Evolutionary conservation across 768 basidiomycete species (phyloP).

Genomic region (Mycena vulgaris): DNA sequence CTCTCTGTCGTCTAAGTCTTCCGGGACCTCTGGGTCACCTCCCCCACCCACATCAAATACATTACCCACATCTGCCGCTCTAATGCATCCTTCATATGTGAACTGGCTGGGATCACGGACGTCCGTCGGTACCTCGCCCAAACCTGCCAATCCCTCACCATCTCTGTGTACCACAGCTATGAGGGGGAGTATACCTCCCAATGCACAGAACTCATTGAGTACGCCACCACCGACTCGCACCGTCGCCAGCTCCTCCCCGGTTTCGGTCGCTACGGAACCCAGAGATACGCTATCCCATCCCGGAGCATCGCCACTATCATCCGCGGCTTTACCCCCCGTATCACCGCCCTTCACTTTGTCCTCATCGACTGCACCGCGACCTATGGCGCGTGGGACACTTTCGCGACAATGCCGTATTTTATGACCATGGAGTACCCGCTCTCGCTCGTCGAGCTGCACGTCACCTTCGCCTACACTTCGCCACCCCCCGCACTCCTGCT

Average conservation of each 20-base stretch:
- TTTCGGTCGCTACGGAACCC: neutral
- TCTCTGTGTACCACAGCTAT: slow-evolving; percentile 1
- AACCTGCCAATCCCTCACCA: slow-evolving; percentile 8
- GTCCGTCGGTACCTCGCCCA: slow-evolving; percentile 1
- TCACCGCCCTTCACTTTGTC: slow-evolving; percentile 9
- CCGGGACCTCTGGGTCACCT: slow-evolving; percentile 6
- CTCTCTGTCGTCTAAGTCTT: slow-evolving; percentile 11
- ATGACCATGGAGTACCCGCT: neutral
- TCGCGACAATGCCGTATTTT: neutral
- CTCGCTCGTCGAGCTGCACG: neutral
- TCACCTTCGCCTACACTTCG: slow-evolving; percentile 13
- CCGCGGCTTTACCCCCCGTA: neutral
- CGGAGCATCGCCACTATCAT: neutral
- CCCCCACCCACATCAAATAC: neutral
- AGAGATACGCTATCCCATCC: neutral
- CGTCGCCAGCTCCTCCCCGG: neutral
- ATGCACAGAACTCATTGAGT: neutral
- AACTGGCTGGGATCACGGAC: neutral
- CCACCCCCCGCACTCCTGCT: neutral
- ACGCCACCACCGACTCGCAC: slow-evolving; percentile 2
- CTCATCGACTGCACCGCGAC: slow-evolving; percentile 2
- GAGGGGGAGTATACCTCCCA: no score
- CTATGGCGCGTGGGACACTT: neutral
- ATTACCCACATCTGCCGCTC: neutral
- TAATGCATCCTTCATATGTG: neutral